Base-by-base conservation (phyloP, 768 basidiomycete genomes). In the Podaxis sp. region DNA sequence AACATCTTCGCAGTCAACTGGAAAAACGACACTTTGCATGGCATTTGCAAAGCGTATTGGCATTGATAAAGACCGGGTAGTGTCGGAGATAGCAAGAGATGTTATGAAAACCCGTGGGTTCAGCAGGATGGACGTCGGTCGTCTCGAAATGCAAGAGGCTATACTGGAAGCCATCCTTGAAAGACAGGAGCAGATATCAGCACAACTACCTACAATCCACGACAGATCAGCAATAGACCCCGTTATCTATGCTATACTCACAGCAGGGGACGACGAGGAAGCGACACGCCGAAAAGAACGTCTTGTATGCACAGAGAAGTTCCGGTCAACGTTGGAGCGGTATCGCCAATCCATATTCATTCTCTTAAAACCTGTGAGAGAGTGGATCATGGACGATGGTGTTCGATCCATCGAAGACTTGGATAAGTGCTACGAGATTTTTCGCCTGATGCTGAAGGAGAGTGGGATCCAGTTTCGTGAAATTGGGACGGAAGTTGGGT, bases 171-270 rank as follows among this genome's bases (percentile, higher is more conserved):
- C 82, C 1, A 86, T 90, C 62, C 64, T 86, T 62, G 66, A 73
- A 33, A 76, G 72, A 55, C 87, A 89, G 73, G 68, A 66, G 66
- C 64, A 24, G 67, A 70, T 56, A 67, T 68, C 36, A 60, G 66
- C 30, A 64, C 60, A 41, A 65, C 67, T 22, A 58, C 64, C 64
- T 33, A 37, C 50, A 28, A 67, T 84, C 26, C 71, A 84, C 40
- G 88, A 90, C 69, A 75, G 89, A 65, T 89, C 87, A 13, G 86
- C 84, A 0, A 69, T 88, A 2, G 89, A 90, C 71, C 80, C 87
- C 6, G 72, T 89, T 58, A 83, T 87, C 0, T 90, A 90, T 64
- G 85, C 84, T 0, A 72, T 82, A 40, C 72, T 87, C 63, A 82
- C 77, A 30, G 77, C 81, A 1, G 60, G 68, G 10, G 75, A 74